Base-by-base conservation (phyloP, 2,329 filamentous ascomycete genomes). In the Fusarium guadeloupense region DNA sequence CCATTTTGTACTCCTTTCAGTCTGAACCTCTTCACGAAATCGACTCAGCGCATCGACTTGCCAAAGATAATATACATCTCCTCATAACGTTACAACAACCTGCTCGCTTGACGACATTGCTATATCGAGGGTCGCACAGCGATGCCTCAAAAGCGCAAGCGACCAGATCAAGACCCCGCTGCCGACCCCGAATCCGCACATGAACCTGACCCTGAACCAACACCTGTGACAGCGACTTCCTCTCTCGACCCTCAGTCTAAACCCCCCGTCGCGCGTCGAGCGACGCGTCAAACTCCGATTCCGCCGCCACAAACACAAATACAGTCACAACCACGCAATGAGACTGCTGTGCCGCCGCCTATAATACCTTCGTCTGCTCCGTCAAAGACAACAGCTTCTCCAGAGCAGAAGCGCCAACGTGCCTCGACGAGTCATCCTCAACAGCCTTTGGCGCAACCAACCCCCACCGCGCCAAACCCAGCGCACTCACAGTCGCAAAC, bases 71-170 rank as follows among this genome's bases (percentile, higher is more conserved):
- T 21, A 26, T 39, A 46, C 14, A 25, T 34, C 19, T 38, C 25
- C 14, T 25, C 20, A 28, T 20, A 42, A 37, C 31, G n/a, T 35
- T n/a, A 26, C 25, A 26, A 3, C 25, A 25, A 25, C 41, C 23
- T 33, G n/a, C 19, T 49, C 26, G 21, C 48, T 26, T 19, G 10
- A n/a, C 35, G 38, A 26, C 16, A n/a, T 37, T 44, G n/a, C 26
- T 35, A 20, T 21, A 39, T 28, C 26, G 31, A 52, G 62, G 57
- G 48, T 65, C 53, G 62, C 57, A 66, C 38, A 65, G 62, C 61
- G 52, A 76, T 76, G 75, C 71, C 75, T 61, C 66, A 68, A 60
- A 78, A 77, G 69, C 75, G 75, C 66, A 77, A 76, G 61, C 73
- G 69, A 60, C 69, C 67, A 41, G 65, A 69, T 37, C 68, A 70